Evolutionary conservation across 202 grass and related monocot genomes (phyloP), one percentile per base, ranked within the genome.

Genomic region (Carex arenaria): DNA sequence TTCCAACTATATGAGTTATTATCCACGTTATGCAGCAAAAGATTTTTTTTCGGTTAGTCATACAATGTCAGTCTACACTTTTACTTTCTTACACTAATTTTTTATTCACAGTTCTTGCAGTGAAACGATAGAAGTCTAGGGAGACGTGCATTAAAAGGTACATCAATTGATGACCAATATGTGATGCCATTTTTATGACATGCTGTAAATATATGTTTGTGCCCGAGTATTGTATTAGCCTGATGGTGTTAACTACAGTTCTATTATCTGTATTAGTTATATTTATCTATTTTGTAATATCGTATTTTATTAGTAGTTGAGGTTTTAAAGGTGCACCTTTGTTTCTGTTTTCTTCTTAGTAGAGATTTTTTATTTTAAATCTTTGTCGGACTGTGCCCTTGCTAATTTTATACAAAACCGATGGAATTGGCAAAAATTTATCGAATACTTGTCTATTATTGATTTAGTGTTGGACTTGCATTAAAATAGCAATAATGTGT

Each of bases 141-240:
- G 52, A 57, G 72, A 56, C 14, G 11, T 17, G 72, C 19, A 7
- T 6, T 10, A 55, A 34, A 36, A 34, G 72, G 72, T 56, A 14
- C 51, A 77, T 77, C 72, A 23, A 32, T 57, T 77, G 72, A 77
- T 77, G 72, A 77, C 51, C 72, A 36, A 26, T 62, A 7, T 36
- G 4, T 30, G 11, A 72, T 20, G 10, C 8, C 13, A 19, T 72
- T 43, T 49, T 72, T 47, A 40, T 67, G 14, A 40, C 65, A 32
- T 32, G 12, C 13, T 40, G 69, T 72, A 20, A 28, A 49, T 49
- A 9, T 73, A 28, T 49, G 10, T 28, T 49, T 49, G 10, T 71
- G 38, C 17, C 7, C 8, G 3, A 26, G 45, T 73, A 11, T 73
- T 3, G 1, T 73, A 7, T 17, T 5, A 5, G 30, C 20, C 19